phyloP scores from a whole-genome alignment of 208 protist species.

The Acanthamoeba lenticulata region DNA sequence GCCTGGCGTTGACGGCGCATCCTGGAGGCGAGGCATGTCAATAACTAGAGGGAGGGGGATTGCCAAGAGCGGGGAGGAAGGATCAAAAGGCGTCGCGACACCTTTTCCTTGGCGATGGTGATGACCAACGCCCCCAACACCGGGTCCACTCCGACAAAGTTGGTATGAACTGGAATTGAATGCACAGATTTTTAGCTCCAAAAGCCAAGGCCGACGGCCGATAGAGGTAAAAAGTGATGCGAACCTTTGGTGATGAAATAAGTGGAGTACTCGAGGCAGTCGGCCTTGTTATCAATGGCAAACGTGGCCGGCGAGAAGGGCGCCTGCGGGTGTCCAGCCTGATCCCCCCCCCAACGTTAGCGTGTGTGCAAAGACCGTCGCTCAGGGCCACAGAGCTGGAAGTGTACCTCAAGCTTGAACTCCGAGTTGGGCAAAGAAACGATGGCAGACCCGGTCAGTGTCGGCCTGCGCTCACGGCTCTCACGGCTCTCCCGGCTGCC shows the following conservation, averaged over 20 bases:
- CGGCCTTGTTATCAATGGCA: neutral
- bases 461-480: neutral
- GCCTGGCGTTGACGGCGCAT: no score
- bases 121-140: neutral
- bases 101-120: slow-evolving; percentile 38
- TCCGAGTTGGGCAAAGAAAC: neutral
- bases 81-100: neutral
- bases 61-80: no score
- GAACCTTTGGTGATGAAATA: slow-evolving; percentile 11
- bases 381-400: no score
- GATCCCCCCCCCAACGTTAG: no score
- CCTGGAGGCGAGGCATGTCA: no score
- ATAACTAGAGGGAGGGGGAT: no score
- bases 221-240: neutral
- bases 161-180: slow-evolving; percentile 8
- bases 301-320: neutral
- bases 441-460: neutral
- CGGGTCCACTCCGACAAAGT: slow-evolving; percentile 16
- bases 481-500: neutral
- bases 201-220: neutral
- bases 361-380: neutral
- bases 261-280: slow-evolving; percentile 13
- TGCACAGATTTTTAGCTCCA: no score
- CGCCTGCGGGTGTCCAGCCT: neutral
- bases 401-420: neutral